phyloP scores from a whole-genome alignment of 2,329 filamentous ascomycete species.

The Colletotrichum sansevieriae region DNA sequence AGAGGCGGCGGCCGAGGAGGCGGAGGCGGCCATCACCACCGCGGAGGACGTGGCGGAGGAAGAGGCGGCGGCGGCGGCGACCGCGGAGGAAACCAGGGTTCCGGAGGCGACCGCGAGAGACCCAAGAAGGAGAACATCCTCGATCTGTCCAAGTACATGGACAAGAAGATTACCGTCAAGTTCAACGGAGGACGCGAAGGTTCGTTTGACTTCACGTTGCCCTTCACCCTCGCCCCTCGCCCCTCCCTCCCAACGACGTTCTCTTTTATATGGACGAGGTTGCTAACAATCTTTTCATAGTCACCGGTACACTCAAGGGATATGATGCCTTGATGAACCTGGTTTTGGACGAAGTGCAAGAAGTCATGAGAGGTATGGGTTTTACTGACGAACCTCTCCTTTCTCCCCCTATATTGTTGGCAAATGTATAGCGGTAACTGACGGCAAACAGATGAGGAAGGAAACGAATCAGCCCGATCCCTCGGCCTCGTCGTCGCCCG shows the following conservation, averaged over 20 bases:
- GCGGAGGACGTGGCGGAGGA: constrained; percentile 61
- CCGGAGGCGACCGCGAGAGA: constrained; percentile 69
- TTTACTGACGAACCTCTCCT: constrained; percentile 6
- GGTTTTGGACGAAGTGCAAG: constrained; percentile 93
- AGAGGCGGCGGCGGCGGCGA: constrained; percentile 55
- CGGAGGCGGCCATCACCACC: constrained; percentile 61
- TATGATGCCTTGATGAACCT: constrained; percentile 99
- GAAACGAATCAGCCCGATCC: constrained; percentile 84
- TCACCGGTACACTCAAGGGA: constrained; percentile 90
- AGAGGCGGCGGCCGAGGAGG: constrained; percentile 60
- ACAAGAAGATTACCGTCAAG: constrained; percentile 95
- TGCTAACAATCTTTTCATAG: constrained; percentile 58
- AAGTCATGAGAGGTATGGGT: constrained; percentile 83
- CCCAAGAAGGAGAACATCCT: constrained; percentile 99
- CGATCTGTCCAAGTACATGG: constrained; percentile 95
- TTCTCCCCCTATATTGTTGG: background rate
- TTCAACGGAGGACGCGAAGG: constrained; percentile 96
- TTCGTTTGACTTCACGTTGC: background rate
- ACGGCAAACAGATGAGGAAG: constrained; percentile 82
- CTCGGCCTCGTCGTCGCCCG: constrained; percentile 91
- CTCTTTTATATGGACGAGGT: background rate
- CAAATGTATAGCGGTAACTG: constrained; percentile 1
- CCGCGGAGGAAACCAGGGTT: constrained; percentile 49
- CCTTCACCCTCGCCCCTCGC: background rate
- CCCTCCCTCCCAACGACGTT: background rate